Evolutionary conservation across 106 monocot genomes (phyloP).

Genomic region (Alisma plantagoaquatica): DNA sequence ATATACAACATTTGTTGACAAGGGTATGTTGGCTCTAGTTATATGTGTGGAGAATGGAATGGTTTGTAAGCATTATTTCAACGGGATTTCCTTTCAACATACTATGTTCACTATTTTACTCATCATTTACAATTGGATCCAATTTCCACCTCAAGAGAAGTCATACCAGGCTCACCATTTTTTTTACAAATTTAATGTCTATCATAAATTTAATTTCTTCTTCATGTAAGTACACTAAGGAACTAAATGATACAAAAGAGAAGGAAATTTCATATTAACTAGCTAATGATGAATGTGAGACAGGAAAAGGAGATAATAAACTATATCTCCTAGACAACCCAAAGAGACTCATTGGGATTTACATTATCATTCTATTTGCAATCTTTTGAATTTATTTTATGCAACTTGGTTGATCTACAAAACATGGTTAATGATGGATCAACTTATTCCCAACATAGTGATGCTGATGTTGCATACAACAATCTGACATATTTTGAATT

Average conservation of each 20-base stretch:
- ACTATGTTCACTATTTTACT: background rate
- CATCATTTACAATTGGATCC: background rate
- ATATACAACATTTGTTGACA: too few relatives aligned
- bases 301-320: background rate
- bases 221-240: background rate
- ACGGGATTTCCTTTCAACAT: background rate
- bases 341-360: background rate
- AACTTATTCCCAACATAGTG: background rate
- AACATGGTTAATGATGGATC: background rate
- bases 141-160: background rate
- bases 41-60: too few relatives aligned
- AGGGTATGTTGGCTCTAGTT: too few relatives aligned
- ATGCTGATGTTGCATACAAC: background rate
- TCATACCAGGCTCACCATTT: too few relatives aligned
- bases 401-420: background rate
- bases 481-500: background rate
- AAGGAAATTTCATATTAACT: background rate
- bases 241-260: background rate
- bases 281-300: background rate
- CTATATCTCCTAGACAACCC: too few relatives aligned
- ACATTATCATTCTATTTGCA: background rate
- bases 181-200: too few relatives aligned
- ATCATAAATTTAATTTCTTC: too few relatives aligned
- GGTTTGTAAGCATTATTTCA: background rate
- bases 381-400: background rate